Evolutionary conservation across 495 filamentous ascomycete species (phyloP).

Genomic region (Talaromyces wortmannii): DNA sequence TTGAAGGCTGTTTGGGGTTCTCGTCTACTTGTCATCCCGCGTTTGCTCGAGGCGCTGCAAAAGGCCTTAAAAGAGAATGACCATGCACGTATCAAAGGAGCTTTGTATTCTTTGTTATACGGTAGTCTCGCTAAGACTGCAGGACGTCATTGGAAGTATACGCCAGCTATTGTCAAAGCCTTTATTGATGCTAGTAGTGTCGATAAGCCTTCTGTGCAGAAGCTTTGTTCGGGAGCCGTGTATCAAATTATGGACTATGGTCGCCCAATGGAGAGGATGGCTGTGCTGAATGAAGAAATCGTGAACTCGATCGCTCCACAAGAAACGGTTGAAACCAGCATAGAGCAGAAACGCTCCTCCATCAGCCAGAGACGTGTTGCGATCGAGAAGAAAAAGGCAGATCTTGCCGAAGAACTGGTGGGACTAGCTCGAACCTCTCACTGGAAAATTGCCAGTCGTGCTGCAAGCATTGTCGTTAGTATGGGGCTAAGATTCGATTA

Average conservation of each 20-base stretch:
- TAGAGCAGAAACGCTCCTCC: slow-evolving; percentile 58
- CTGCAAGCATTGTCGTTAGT: slow-evolving; percentile 81
- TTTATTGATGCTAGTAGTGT: slow-evolving; percentile 86
- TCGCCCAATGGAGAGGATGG: slow-evolving; percentile 75
- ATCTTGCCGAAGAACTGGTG: slow-evolving; percentile 73
- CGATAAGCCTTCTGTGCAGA: slow-evolving; percentile 91
- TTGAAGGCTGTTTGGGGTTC: slow-evolving; percentile 87
- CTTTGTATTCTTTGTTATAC: slow-evolving; percentile 81
- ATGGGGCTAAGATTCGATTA: slow-evolving; percentile 84
- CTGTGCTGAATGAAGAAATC: slow-evolving; percentile 69
- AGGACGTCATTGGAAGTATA: slow-evolving; percentile 86
- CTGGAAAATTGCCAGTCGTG: slow-evolving; percentile 91
- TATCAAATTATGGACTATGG: slow-evolving; percentile 91
- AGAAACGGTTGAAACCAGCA: slow-evolving; percentile 56
- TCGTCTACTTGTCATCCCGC: slow-evolving; percentile 79
- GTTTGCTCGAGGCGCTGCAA: slow-evolving; percentile 70
- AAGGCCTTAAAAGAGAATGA: slow-evolving; percentile 78
- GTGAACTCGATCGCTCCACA: slow-evolving; percentile 67
- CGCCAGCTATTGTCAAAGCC: slow-evolving; percentile 74
- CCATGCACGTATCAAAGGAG: slow-evolving; percentile 87
- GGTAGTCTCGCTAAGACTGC: slow-evolving; percentile 84
- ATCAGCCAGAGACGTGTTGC: slow-evolving; percentile 65
- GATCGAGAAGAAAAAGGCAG: slow-evolving; percentile 77
- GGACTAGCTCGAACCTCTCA: slow-evolving; percentile 71
- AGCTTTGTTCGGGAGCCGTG: slow-evolving; percentile 70